Evolutionary conservation across 2,329 filamentous ascomycete species (phyloP), one percentile per base, ranked within the genome.

Genomic region (Laburnicola sp.): DNA sequence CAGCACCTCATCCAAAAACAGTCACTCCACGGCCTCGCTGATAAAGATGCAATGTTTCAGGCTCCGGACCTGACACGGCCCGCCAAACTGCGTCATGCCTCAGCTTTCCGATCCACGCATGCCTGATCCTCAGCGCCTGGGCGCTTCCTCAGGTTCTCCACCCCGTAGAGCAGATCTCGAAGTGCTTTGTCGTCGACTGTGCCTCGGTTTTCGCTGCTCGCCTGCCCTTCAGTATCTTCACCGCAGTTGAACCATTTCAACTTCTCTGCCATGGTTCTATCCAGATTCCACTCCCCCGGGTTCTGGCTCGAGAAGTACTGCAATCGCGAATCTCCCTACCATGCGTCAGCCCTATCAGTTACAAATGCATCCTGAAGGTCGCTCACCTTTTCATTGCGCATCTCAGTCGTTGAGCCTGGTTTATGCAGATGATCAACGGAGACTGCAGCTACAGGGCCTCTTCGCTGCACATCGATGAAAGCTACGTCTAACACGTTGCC

Each of bases 401-500:
- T 70, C 42, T 72, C 66, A 28, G 74, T 75, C 3, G 73, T 80
- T n/a, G 80, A 83, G 10, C 75, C 75, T 30, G 76, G 62, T 45
- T 78, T 71, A 56, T 83, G 81, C 46, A 82, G 63, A 34, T 75
- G 76, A 61, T 86, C 83, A 42, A 84, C 69, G 1, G 82, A 82
- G 32, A 84, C 74, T 23, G 82, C 45, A n/a, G 57, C 45, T 10
- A 31, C 16, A 7, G 45, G 55, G n/a, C 55, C 51, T 10, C 51
- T 43, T 32, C 49, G 39, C 23, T 55, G 46, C 11, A 43, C 37
- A 1, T 50, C 49, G 8, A 72, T 32, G 37, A 72, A 64, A 8
- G 74, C 62, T n/a, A 82, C 62, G 63, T 85, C 82, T 3, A 93
- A 79, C 0, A 85, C 81, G 61, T 89, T 91, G 6, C 87, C 87